Conservation (phyloP, 306 rosid genomes). For the Quercus wislizeni region DNA sequence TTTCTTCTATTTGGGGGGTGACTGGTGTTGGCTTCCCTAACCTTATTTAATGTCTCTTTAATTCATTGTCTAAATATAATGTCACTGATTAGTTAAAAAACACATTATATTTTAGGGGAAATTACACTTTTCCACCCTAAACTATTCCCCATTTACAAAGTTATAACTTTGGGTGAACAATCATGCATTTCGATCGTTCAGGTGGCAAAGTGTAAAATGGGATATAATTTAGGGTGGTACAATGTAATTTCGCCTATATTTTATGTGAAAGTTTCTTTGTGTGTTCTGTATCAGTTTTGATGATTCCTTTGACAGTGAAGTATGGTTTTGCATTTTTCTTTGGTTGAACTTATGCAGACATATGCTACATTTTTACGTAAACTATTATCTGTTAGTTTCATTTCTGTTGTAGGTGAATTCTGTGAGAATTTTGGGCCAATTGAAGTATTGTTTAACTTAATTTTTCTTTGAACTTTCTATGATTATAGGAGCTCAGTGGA, state of each 20-base stretch:
- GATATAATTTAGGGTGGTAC: no score
- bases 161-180: no score
- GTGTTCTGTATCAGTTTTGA: neutral
- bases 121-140: no score
- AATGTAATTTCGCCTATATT: neutral
- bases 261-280: neutral
- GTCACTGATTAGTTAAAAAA: neutral
- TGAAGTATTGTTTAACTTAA: neutral
- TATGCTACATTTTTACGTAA: neutral
- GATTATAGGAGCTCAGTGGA: conserved; percentile 91
- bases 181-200: no score
- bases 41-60: neutral
- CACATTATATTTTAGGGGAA: no score
- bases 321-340: neutral
- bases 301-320: neutral
- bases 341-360: neutral
- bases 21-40: neutral
- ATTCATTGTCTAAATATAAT: neutral
- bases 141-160: no score
- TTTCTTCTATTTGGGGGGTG: neutral
- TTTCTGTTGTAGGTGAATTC: neutral
- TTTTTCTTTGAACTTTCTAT: conserved; percentile 1
- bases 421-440: neutral
- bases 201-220: no score
- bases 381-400: neutral